Conservation (phyloP, 805 yeast genomes). For the Candida ortonii region DNA sequence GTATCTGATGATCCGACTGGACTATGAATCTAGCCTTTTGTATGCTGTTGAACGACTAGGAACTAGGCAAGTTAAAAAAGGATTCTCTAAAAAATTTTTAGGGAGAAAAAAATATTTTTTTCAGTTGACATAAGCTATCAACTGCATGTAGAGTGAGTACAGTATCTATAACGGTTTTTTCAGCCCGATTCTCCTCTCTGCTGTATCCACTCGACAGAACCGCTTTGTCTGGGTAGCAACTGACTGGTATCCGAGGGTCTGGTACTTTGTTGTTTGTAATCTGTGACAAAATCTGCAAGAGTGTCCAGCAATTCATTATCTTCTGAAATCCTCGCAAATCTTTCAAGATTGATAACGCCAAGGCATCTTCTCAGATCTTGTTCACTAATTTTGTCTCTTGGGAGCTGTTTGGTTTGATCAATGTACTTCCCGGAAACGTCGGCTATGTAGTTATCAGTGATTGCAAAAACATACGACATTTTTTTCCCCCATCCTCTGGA, state of each 20-base stretch:
- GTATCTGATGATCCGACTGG: no score
- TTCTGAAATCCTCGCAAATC: constrained; percentile 28
- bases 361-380: constrained; percentile 36
- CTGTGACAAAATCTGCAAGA: constrained; percentile 37
- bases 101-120: neutral
- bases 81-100: neutral
- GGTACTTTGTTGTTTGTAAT: constrained; percentile 28
- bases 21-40: no score
- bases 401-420: constrained; percentile 39
- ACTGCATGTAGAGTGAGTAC: neutral
- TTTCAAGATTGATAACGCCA: constrained; percentile 34
- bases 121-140: neutral
- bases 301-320: constrained; percentile 38
- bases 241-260: constrained; percentile 8
- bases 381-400: constrained; percentile 47
- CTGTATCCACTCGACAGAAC: constrained; percentile 72
- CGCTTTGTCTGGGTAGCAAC: constrained; percentile 65
- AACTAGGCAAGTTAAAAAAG: neutral
- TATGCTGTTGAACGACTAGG: no score
- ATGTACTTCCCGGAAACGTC: constrained; percentile 77
- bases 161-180: constrained; percentile 26
- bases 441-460: constrained; percentile 54
- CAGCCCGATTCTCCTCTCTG: constrained; percentile 79
- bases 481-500: constrained; percentile 87
- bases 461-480: constrained; percentile 84